These are phyloP conservation scores for Phlebiopsis flavidoalba DNA, from an alignment of 768 basidiomycete species.

Conservation along the genomic window DNA sequence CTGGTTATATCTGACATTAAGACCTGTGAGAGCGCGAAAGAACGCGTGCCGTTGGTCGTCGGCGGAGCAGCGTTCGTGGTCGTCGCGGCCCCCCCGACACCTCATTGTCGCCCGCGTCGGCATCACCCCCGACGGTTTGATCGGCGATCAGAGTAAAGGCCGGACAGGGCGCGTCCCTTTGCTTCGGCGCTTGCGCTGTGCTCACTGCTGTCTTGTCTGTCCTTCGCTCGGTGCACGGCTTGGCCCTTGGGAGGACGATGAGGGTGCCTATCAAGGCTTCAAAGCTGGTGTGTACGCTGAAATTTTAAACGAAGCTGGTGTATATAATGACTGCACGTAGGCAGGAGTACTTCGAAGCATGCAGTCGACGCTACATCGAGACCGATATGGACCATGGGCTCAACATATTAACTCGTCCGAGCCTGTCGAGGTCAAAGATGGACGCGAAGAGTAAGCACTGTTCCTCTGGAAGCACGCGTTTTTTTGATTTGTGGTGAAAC, in stretches of 20 bases:
- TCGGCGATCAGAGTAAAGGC: background rate
- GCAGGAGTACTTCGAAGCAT: background rate
- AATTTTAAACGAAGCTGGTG: background rate
- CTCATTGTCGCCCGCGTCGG: background rate
- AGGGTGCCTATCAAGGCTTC: background rate
- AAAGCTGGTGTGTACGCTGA: background rate
- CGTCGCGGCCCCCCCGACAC: no score
- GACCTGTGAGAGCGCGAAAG: background rate
- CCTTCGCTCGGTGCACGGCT: background rate
- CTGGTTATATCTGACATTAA: constrained; percentile 13
- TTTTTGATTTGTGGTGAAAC: no score
- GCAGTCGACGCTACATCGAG: background rate
- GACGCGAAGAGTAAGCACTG: constrained; percentile 20
- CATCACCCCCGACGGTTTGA: background rate
- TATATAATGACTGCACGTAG: background rate
- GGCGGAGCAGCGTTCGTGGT: no score
- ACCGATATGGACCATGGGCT: constrained; percentile 22
- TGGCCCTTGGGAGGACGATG: background rate
- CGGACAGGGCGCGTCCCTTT: background rate
- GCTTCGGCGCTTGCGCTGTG: background rate
- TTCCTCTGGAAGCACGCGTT: no score
- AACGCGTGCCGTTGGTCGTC: background rate
- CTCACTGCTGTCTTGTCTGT: background rate
- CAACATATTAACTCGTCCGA: constrained; percentile 13
- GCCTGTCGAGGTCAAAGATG: constrained; percentile 9